Conservation (phyloP, 2,329 filamentous ascomycete species). For the Trichoderma sp. region DNA sequence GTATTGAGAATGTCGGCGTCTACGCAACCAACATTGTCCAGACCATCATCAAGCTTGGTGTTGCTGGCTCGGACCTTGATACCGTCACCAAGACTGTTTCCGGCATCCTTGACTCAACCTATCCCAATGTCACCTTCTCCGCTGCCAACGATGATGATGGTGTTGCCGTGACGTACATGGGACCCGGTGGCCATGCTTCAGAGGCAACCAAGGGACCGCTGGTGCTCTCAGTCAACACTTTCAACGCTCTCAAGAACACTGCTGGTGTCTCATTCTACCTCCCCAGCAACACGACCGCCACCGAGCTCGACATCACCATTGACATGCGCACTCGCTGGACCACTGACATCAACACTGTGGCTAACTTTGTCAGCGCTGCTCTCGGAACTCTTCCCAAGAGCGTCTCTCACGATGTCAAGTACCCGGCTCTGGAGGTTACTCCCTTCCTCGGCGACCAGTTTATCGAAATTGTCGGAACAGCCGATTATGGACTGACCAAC, state of each 20-base stretch:
- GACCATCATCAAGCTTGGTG: conserved; percentile 22
- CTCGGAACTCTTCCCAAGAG: conserved; percentile 12
- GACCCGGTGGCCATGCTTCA: conserved; percentile 25
- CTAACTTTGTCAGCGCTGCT: conserved; percentile 20
- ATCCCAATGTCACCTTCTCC: conserved; percentile 21
- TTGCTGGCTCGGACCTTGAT: conserved; percentile 13
- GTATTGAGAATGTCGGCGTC: conserved; percentile 25
- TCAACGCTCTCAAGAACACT: conserved; percentile 21
- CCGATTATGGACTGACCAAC: conserved; percentile 19
- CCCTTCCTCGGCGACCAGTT: conserved; percentile 21
- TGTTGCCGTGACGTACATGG: conserved; percentile 22
- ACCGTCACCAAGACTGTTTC: conserved; percentile 21
- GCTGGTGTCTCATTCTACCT: conserved; percentile 20
- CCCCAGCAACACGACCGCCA: conserved; percentile 23
- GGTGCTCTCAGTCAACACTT: conserved; percentile 21
- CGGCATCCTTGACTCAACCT: conserved; percentile 20
- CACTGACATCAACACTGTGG: conserved; percentile 19
- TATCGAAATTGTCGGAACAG: neutral
- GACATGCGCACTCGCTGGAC: conserved; percentile 25
- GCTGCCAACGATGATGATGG: conserved; percentile 18
- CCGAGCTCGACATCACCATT: conserved; percentile 26
- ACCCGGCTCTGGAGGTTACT: conserved; percentile 22
- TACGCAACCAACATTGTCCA: conserved; percentile 26
- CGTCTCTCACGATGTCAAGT: conserved; percentile 24
- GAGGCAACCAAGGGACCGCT: conserved; percentile 23